A percentile compares a stretch with the other conserved stretches of the same genome.
phyloP scores from a whole-genome alignment of 768 basidiomycete genomes.

The Mycena vulgaris region DNA sequence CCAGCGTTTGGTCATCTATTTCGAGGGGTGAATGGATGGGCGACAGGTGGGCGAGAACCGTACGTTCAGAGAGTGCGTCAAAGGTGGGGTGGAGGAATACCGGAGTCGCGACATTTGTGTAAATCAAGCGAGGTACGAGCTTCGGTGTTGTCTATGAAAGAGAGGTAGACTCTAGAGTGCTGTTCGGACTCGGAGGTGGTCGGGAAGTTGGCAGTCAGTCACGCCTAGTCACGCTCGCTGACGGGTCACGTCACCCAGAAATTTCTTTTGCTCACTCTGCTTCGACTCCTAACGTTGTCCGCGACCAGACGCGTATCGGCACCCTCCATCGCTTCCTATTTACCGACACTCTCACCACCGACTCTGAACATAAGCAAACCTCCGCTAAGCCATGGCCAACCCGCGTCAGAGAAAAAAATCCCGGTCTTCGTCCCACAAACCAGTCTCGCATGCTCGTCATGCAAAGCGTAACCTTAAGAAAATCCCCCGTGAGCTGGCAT shows the following conservation, averaged over 20 bases:
- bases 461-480: slow-evolving; percentile 86
- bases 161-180: too few relatives aligned
- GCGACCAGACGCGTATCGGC: too few relatives aligned
- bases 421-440: slow-evolving; percentile 81
- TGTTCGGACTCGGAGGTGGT: too few relatives aligned
- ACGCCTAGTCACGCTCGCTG: too few relatives aligned
- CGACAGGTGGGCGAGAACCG: neutral
- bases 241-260: neutral
- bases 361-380: too few relatives aligned
- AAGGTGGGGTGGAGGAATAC: slow-evolving; percentile 44
- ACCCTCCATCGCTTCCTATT: too few relatives aligned
- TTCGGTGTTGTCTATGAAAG: neutral
- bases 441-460: slow-evolving; percentile 81
- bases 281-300: neutral
- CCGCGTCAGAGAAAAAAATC: slow-evolving; percentile 93
- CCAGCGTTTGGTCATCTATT: slow-evolving; percentile 72
- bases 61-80: slow-evolving; percentile 37
- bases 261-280: neutral
- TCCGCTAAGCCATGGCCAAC: slow-evolving; percentile 79
- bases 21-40: slow-evolving; percentile 23
- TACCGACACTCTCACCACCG: too few relatives aligned
- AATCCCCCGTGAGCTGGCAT: slow-evolving; percentile 71
- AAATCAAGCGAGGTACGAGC: neutral
- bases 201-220: too few relatives aligned
- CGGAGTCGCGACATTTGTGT: slow-evolving; percentile 55